Evolutionary conservation across 495 filamentous ascomycete genomes (phyloP).

Genomic region (Xylaria palmicola): DNA sequence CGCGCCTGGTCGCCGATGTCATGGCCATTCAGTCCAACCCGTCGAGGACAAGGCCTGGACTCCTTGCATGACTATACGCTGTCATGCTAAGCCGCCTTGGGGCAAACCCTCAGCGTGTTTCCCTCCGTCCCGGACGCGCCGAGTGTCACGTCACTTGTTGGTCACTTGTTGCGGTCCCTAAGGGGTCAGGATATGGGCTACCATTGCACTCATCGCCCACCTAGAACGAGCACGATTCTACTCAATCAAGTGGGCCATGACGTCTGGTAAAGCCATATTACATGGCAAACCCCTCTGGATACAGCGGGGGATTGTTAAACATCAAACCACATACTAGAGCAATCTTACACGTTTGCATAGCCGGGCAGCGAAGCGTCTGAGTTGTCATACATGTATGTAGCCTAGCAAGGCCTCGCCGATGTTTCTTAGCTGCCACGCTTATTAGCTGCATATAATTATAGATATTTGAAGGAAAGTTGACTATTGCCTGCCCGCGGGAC

Average conservation of each 20-base stretch:
- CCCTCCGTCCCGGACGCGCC: neutral
- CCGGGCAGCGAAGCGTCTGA: neutral
- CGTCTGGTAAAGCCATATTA: neutral
- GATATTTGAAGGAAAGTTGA: too few relatives aligned
- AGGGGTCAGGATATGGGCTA: neutral
- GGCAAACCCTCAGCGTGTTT: neutral
- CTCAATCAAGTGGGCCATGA: neutral
- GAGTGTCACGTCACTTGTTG: neutral
- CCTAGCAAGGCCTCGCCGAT: neutral
- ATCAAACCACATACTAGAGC: neutral
- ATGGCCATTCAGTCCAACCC: neutral
- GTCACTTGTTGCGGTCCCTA: neutral
- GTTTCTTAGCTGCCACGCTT: neutral
- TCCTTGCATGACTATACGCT: neutral
- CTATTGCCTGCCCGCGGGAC: too few relatives aligned
- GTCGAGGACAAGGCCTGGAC: neutral
- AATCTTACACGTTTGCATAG: neutral
- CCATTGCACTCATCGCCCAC: neutral
- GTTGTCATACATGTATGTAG: constrained; percentile 7
- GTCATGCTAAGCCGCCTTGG: neutral
- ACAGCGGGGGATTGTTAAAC: neutral
- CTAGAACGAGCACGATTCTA: neutral
- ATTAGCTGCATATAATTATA: too few relatives aligned
- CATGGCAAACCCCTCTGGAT: neutral
- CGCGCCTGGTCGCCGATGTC: neutral